These are phyloP conservation scores for Kuraishia molischiana DNA, from an alignment of 805 yeast species.

Conservation along the genomic window DNA sequence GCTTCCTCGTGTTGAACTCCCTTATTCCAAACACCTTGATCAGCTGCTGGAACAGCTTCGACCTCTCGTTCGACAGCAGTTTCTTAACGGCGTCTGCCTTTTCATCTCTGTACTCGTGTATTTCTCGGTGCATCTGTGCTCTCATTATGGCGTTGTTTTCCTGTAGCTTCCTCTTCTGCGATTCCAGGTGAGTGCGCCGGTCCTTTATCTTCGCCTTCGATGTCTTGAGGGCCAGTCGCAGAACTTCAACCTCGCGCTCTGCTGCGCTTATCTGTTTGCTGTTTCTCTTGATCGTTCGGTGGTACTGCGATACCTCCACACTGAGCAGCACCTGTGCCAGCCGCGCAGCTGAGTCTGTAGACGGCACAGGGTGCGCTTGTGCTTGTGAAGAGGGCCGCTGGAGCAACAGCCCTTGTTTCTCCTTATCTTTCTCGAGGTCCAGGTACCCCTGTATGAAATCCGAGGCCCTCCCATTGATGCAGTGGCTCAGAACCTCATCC, in stretches of 20 bases:
- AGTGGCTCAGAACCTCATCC: constrained; percentile 12
- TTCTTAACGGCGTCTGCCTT: constrained; percentile 7
- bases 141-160: constrained; percentile 1
- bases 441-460: constrained; percentile 10
- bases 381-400: neutral
- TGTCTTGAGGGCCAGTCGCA: constrained; percentile 3
- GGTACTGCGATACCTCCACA: constrained; percentile 14
- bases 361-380: constrained; percentile 7
- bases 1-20: neutral
- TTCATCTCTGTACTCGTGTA: constrained; percentile 3
- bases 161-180: constrained; percentile 2
- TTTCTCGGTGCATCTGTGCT: neutral
- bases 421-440: constrained; percentile 1
- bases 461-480: constrained; percentile 15
- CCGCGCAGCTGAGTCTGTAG: constrained; percentile 15
- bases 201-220: constrained; percentile 1
- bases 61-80: constrained; percentile 7
- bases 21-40: constrained; percentile 4
- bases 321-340: constrained; percentile 20
- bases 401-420: constrained; percentile 3
- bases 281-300: constrained; percentile 7
- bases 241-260: constrained; percentile 3
- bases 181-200: neutral
- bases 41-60: constrained; percentile 10
- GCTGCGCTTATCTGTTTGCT: neutral